Evolutionary conservation across 2,329 filamentous ascomycete genomes (phyloP).

Genomic region (Bisporella sp.): DNA sequence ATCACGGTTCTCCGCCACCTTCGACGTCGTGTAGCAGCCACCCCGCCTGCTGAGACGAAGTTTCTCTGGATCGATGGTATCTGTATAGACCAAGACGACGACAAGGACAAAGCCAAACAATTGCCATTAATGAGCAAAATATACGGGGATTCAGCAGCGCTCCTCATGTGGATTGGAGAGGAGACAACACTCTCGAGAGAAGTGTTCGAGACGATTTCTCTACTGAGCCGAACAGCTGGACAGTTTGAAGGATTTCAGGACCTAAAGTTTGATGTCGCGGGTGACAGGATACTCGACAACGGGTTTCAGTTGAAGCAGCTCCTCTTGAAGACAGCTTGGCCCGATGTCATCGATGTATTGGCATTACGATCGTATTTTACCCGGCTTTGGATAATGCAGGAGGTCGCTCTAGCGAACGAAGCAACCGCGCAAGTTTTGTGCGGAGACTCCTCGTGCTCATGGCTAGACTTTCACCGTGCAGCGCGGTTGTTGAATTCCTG

Average conservation of each 20-base stretch:
- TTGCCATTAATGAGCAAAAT: conserved; percentile 4
- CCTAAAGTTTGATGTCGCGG: not conserved
- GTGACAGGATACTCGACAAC: not conserved
- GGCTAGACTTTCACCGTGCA: not conserved
- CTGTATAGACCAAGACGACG: not conserved
- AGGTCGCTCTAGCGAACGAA: not conserved
- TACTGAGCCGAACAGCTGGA: not conserved
- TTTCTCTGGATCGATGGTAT: not conserved
- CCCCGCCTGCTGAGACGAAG: not conserved
- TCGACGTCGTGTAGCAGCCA: not conserved
- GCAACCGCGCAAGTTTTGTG: not conserved
- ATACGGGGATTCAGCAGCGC: not conserved
- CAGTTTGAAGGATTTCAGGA: not conserved
- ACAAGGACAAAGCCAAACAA: conserved; percentile 1
- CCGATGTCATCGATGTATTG: not conserved
- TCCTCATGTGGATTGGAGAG: conserved; percentile 4
- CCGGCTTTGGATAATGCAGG: not conserved
- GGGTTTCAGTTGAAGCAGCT: not conserved
- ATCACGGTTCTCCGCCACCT: not conserved
- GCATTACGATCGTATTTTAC: not conserved
- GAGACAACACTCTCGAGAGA: not conserved
- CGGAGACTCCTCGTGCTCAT: not conserved
- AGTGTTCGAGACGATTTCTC: not conserved
- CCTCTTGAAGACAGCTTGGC: not conserved
- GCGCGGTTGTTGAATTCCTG: no score